These are phyloP conservation scores for Aureoboletus auriporus DNA, from an alignment of 768 basidiomycete genomes.

Conservation along the genomic window DNA sequence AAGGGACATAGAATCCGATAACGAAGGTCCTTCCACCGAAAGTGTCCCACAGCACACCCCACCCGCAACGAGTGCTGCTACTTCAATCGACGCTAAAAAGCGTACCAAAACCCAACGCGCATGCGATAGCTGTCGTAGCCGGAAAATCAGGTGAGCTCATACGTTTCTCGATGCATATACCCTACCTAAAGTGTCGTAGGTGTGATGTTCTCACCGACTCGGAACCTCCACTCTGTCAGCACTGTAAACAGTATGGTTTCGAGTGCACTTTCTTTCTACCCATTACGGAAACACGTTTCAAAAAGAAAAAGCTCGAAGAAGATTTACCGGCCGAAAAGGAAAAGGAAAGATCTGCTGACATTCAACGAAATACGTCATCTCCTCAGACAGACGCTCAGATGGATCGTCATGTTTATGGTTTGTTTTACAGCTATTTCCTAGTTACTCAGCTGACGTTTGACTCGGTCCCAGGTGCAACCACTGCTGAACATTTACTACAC, in stretches of 20 bases:
- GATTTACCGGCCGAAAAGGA: slow-evolving; percentile 45
- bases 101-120: slow-evolving; percentile 91
- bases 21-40: slow-evolving; percentile 53
- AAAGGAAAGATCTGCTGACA: slow-evolving; percentile 27
- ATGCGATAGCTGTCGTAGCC: slow-evolving; percentile 85
- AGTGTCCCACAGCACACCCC: slow-evolving; percentile 31
- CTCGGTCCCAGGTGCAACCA: slow-evolving; percentile 71
- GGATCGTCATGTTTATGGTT: slow-evolving; percentile 65
- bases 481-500: slow-evolving; percentile 81
- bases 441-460: slow-evolving; percentile 27
- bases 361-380: slow-evolving; percentile 36
- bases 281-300: slow-evolving; percentile 98
- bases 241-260: slow-evolving; percentile 91
- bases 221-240: slow-evolving; percentile 82
- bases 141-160: slow-evolving; percentile 70
- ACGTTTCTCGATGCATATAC: slow-evolving; percentile 8
- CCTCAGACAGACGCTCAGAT: slow-evolving; percentile 46
- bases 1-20: slow-evolving; percentile 57
- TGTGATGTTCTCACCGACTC: slow-evolving; percentile 84
- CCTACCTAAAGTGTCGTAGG: slow-evolving; percentile 21
- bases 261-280: slow-evolving; percentile 98
- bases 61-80: slow-evolving; percentile 23
- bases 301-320: slow-evolving; percentile 87
- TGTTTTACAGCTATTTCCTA: slow-evolving; percentile 20
- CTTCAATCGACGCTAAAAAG: slow-evolving; percentile 66